A percentile compares a stretch with the other conserved stretches of the same genome.
Evolutionary conservation across 768 basidiomycete species (phyloP).

Genomic region (Serendipita sp.): DNA sequence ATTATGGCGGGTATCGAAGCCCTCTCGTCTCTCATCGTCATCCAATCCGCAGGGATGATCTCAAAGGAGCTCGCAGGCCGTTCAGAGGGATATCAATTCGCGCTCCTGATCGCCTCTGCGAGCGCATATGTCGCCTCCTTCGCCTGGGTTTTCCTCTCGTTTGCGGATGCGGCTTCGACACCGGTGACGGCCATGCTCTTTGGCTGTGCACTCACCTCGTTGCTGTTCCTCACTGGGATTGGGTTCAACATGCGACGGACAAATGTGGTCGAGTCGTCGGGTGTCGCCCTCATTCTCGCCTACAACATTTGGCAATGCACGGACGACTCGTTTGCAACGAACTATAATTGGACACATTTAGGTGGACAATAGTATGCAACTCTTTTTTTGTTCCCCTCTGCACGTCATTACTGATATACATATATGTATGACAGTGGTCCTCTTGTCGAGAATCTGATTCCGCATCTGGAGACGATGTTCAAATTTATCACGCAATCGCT

Average conservation of each 20-base stretch:
- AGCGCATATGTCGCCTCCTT: constrained; percentile 67
- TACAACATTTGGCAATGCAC: constrained; percentile 72
- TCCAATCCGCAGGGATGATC: constrained; percentile 64
- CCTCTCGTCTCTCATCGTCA: constrained; percentile 67
- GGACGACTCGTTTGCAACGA: not conserved
- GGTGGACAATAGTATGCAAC: constrained; percentile 9
- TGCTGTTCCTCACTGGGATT: constrained; percentile 81
- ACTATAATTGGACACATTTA: not conserved
- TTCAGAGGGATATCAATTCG: constrained; percentile 65
- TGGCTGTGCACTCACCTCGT: constrained; percentile 74
- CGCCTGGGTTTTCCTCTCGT: constrained; percentile 75
- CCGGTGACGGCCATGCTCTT: constrained; percentile 80
- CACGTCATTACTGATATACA: not conserved
- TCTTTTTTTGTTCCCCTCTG: not conserved
- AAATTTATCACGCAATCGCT: constrained; percentile 76
- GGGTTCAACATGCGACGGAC: constrained; percentile 80
- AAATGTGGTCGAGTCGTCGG: constrained; percentile 83
- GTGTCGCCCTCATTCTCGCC: constrained; percentile 74
- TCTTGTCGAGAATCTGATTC: constrained; percentile 65
- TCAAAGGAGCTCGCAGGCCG: constrained; percentile 57
- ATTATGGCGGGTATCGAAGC: constrained; percentile 72
- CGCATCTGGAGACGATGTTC: constrained; percentile 61
- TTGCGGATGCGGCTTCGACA: constrained; percentile 67
- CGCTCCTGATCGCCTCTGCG: constrained; percentile 57
- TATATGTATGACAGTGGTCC: constrained; percentile 16